Conservation (phyloP, 495 filamentous ascomycete species). For the Penicillium canariense region DNA sequence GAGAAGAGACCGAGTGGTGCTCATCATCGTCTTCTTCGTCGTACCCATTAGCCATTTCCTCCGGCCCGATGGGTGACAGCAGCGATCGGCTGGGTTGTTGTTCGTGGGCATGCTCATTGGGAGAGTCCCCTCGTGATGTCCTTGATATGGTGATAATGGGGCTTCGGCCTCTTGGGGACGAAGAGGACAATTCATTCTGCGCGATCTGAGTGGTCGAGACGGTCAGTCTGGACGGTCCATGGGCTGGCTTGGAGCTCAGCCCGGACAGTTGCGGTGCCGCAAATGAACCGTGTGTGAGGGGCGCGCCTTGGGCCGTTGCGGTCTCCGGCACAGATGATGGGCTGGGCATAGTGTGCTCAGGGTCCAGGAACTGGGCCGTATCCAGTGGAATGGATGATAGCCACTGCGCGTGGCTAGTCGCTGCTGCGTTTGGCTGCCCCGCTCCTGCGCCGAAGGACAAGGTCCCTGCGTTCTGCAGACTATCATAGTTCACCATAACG, state of each 20-base stretch:
- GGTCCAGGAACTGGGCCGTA: slow-evolving; percentile 13
- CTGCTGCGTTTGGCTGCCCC: neutral
- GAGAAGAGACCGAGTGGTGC: slow-evolving; percentile 10
- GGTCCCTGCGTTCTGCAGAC: slow-evolving; percentile 1
- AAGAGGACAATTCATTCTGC: slow-evolving; percentile 11
- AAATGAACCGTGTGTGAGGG: neutral
- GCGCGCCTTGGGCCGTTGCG: neutral
- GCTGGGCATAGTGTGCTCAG: slow-evolving; percentile 15
- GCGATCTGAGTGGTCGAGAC: slow-evolving; percentile 21
- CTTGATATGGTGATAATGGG: slow-evolving; percentile 47
- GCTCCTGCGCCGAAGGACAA: slow-evolving; percentile 4
- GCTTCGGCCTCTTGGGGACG: slow-evolving; percentile 37
- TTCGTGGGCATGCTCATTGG: slow-evolving; percentile 27
- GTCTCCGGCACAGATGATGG: slow-evolving; percentile 3
- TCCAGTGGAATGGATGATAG: slow-evolving; percentile 5
- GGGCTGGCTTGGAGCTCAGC: slow-evolving; percentile 6
- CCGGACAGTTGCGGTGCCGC: neutral
- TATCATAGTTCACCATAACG: slow-evolving; percentile 12
- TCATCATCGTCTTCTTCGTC: slow-evolving; percentile 32
- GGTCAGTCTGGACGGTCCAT: slow-evolving; percentile 20
- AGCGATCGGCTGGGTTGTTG: slow-evolving; percentile 39
- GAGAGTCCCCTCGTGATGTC: slow-evolving; percentile 50
- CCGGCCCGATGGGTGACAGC: slow-evolving; percentile 34
- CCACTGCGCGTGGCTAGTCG: slow-evolving; percentile 6
- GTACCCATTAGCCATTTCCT: slow-evolving; percentile 25